phyloP scores from a whole-genome alignment of 768 basidiomycete species.

The Lactarius quietus region DNA sequence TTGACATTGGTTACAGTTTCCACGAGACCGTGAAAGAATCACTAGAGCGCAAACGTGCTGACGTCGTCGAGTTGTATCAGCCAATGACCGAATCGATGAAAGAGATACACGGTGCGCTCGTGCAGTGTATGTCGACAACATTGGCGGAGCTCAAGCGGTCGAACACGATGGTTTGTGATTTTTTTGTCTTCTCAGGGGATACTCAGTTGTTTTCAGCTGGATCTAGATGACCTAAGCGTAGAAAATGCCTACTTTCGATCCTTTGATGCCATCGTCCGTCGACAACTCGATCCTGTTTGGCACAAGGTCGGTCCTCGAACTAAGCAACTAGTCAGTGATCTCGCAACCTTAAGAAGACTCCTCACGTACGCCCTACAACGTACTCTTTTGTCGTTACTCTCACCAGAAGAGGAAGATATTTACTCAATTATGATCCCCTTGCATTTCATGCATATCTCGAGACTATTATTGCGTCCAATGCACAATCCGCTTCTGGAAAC shows the following conservation, averaged over 20 bases:
- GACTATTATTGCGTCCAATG: slow-evolving; percentile 68
- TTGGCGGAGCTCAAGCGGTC: slow-evolving; percentile 87
- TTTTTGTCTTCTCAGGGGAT: neutral
- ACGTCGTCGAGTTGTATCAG: slow-evolving; percentile 90
- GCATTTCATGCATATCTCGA: slow-evolving; percentile 92
- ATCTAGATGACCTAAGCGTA: slow-evolving; percentile 88
- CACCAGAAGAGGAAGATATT: slow-evolving; percentile 49
- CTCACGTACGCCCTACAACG: slow-evolving; percentile 53
- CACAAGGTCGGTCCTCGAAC: slow-evolving; percentile 93
- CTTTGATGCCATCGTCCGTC: slow-evolving; percentile 84
- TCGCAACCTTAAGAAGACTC: slow-evolving; percentile 78
- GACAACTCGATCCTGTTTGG: slow-evolving; percentile 92
- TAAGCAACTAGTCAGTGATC: slow-evolving; percentile 85
- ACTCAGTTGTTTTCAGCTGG: slow-evolving; percentile 54
- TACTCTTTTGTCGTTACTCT: neutral
- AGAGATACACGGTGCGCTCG: slow-evolving; percentile 88
- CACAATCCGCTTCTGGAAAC: slow-evolving; percentile 46
- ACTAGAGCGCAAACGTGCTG: slow-evolving; percentile 78
- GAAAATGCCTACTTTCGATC: slow-evolving; percentile 93
- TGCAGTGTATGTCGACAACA: slow-evolving; percentile 92
- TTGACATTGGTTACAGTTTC: slow-evolving; percentile 52
- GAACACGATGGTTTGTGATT: slow-evolving; percentile 55
- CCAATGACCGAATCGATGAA: slow-evolving; percentile 80
- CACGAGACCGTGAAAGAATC: slow-evolving; percentile 83
- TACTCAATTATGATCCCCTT: slow-evolving; percentile 86